Conservation (phyloP, 2,329 filamentous ascomycete genomes). For the Paraphaeosphaeria minitans region DNA sequence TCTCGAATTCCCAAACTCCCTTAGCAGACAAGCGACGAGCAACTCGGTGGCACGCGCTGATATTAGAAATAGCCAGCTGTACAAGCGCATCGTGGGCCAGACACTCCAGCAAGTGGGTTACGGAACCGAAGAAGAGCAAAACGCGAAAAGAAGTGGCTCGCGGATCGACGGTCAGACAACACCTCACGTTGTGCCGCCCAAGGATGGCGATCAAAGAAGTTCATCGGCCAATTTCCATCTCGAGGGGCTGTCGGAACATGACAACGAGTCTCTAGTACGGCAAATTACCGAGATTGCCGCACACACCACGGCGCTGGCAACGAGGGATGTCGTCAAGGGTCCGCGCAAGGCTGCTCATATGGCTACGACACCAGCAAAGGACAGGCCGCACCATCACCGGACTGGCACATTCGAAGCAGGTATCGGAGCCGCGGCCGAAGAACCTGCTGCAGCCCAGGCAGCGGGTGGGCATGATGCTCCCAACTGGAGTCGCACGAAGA, state of each 20-base stretch:
- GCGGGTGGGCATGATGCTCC: slow-evolving; percentile 87
- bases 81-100: slow-evolving; percentile 91
- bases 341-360: slow-evolving; percentile 58
- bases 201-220: slow-evolving; percentile 42
- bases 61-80: slow-evolving; percentile 85
- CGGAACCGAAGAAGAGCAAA: slow-evolving; percentile 56
- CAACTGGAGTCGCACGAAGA: slow-evolving; percentile 95
- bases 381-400: slow-evolving; percentile 46
- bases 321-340: slow-evolving; percentile 70
- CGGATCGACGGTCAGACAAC: slow-evolving; percentile 39
- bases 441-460: slow-evolving; percentile 53
- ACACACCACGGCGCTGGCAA: slow-evolving; percentile 84
- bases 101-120: slow-evolving; percentile 84
- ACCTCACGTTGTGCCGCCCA: slow-evolving; percentile 45
- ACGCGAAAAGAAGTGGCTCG: slow-evolving; percentile 34
- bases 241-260: slow-evolving; percentile 77
- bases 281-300: slow-evolving; percentile 94
- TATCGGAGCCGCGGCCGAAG: slow-evolving; percentile 38
- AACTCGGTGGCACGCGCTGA: slow-evolving; percentile 54
- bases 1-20: slow-evolving; percentile 35
- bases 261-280: slow-evolving; percentile 79
- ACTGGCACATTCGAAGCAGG: slow-evolving; percentile 48
- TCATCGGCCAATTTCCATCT: slow-evolving; percentile 54
- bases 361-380: slow-evolving; percentile 40
- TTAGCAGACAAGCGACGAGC: slow-evolving; percentile 37